Percentiles rank a stretch among this genome's conserved stretches.
Evolutionary conservation across 805 yeast genomes (phyloP).

Genomic region (Cyberlindnera japonica): DNA sequence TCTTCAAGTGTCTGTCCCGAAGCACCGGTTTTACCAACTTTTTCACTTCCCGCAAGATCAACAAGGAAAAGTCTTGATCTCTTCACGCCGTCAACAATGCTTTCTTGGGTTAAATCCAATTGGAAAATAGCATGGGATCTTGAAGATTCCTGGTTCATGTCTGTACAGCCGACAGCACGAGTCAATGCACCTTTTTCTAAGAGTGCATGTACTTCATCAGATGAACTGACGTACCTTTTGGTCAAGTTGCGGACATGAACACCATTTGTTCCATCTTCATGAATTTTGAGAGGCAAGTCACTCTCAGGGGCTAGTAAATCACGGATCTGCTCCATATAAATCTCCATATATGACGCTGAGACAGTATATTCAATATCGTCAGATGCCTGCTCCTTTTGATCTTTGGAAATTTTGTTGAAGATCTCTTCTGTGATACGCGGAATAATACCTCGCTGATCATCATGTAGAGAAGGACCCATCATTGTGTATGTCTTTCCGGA

Average conservation of each 20-base stretch:
- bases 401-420: slow-evolving; percentile 47
- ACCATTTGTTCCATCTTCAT: slow-evolving; percentile 62
- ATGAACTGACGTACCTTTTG: slow-evolving; percentile 54
- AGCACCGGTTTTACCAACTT: slow-evolving; percentile 73
- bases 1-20: slow-evolving; percentile 73
- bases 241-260: slow-evolving; percentile 69
- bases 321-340: slow-evolving; percentile 70
- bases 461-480: slow-evolving; percentile 52
- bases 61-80: slow-evolving; percentile 67
- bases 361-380: slow-evolving; percentile 53
- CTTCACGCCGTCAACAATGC: slow-evolving; percentile 53
- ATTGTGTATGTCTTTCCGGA: slow-evolving; percentile 75
- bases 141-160: slow-evolving; percentile 70
- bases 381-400: slow-evolving; percentile 11
- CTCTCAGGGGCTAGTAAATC: slow-evolving; percentile 56
- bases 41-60: slow-evolving; percentile 88
- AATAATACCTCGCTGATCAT: slow-evolving; percentile 49
- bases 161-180: slow-evolving; percentile 58
- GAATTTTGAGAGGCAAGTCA: slow-evolving; percentile 41
- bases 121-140: slow-evolving; percentile 80
- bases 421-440: slow-evolving; percentile 69
- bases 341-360: slow-evolving; percentile 75
- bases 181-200: slow-evolving; percentile 55
- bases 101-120: slow-evolving; percentile 60
- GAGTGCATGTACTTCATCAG: slow-evolving; percentile 53